phyloP scores from a whole-genome alignment of 352 stramenopile species.

The Peronospora farinosa region DNA sequence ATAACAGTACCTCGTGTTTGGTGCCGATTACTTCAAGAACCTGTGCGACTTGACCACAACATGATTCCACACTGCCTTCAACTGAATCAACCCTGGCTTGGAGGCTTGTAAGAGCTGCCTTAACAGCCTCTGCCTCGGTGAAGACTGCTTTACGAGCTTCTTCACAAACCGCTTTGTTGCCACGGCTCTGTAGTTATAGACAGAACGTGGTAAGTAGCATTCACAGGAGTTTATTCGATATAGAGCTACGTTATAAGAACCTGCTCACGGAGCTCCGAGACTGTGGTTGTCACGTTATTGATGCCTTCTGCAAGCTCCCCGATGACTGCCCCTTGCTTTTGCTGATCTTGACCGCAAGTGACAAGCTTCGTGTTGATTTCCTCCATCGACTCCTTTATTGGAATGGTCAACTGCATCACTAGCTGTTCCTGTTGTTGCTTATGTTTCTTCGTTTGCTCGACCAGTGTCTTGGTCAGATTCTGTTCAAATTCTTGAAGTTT shows the following conservation, averaged over 20 bases:
- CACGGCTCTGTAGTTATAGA: constrained; percentile 10
- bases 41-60: constrained; percentile 13
- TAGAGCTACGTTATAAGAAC: constrained; percentile 9
- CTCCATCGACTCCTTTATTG: constrained; percentile 23
- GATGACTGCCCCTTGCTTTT: constrained; percentile 10
- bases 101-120: constrained; percentile 18
- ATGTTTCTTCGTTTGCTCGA: constrained; percentile 15
- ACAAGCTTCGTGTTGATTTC: constrained; percentile 14
- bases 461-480: constrained; percentile 9
- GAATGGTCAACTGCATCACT: constrained; percentile 10
- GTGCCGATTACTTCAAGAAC: constrained; percentile 8
- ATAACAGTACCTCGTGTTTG: constrained; percentile 21
- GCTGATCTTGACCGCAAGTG: constrained; percentile 1
- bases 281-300: constrained; percentile 14
- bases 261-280: constrained; percentile 28
- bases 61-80: constrained; percentile 22
- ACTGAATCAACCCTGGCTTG: constrained; percentile 18
- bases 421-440: constrained; percentile 20
- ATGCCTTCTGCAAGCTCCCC: constrained; percentile 13
- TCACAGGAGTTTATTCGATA: neutral
- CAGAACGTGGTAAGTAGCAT: constrained; percentile 11
- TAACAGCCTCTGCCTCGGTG: constrained; percentile 14
- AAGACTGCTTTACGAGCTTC: constrained; percentile 12
- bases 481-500: constrained; percentile 19
- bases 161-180: constrained; percentile 10